Base-by-base conservation (phyloP, 345 rosid genomes). In the Clarkia xantiana region DNA sequence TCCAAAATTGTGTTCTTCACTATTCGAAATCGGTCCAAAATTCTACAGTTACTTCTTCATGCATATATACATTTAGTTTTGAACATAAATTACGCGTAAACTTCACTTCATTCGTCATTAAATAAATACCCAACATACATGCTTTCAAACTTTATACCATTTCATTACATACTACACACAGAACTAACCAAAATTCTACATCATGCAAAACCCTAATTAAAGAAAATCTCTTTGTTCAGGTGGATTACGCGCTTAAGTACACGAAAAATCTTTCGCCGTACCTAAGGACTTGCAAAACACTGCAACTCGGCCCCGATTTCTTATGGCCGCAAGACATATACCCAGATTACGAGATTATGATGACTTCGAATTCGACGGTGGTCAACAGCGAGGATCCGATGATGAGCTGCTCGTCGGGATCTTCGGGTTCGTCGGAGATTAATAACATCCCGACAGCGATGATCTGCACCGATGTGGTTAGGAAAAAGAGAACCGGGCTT, bases 231-330 rank as follows among this genome's bases (percentile, higher is more conserved):
- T 1, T 36, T 36, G 23, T 13, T 53, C n/a, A 79, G 98, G 99
- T 93, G 81, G 96, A 93, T 39, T 93, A 77, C 63, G 74, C 86
- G 64, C 61, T 90, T 70, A 86, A 81, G 64, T 84, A 86, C 59
- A 76, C 68, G 69, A 74, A 66, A 56, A 85, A 81, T 67, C 67
- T 91, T 4, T 64, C 79, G 2, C 82, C 80, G 61, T 84, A 65
- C 61, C 50, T 90, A 16, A 78, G 68, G 71, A 72, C 40, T 54
- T 86, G 98, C 70, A 79, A 64, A 34, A 58, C 81, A 3, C 69
- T 93, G 44, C 77, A 80, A 22, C 85, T 93, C 14, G 68, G 99
- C 46, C 94, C 95, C 1, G 99, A 87, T 71, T 84, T 75, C 75
- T 62, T 84, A 54, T 76, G 82, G 50, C 99, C 95, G 0, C 93